These are phyloP conservation scores for Eimeria sp. DNA, from an alignment of 169 alveolate species.

Conservation along the genomic window DNA sequence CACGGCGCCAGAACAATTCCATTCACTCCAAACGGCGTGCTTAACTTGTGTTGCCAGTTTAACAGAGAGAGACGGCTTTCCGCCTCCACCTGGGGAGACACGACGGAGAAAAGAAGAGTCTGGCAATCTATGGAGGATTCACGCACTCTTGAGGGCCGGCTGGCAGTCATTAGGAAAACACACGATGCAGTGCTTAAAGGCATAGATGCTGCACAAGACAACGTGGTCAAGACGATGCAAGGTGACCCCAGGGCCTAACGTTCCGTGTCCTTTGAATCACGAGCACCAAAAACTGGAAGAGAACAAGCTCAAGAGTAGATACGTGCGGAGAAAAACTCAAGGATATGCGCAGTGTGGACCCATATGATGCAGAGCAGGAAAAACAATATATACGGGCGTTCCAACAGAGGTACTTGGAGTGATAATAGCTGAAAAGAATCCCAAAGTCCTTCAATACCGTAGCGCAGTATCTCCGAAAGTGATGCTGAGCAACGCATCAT, in stretches of 20 bases:
- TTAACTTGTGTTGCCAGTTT: conserved; percentile 14
- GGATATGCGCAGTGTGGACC: background rate
- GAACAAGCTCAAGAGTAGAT: background rate
- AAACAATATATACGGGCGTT: conserved; percentile 39
- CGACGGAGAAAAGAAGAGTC: background rate
- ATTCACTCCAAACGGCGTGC: background rate
- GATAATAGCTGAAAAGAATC: background rate
- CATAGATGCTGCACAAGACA: conserved; percentile 49
- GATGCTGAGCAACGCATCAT: background rate
- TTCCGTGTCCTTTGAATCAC: background rate
- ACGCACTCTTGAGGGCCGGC: conserved; percentile 8
- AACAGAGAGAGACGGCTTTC: conserved; percentile 29
- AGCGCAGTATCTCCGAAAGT: background rate
- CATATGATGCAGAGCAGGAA: conserved; percentile 40
- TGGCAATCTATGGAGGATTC: background rate
- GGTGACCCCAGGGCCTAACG: conserved; percentile 51
- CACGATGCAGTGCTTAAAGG: conserved; percentile 43
- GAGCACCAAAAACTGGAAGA: background rate
- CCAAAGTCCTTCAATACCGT: background rate
- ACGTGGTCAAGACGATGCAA: conserved; percentile 50
- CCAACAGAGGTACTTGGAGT: background rate
- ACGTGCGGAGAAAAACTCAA: background rate
- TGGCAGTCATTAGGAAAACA: conserved; percentile 65
- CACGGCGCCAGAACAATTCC: background rate
- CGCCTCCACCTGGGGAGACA: conserved; percentile 49